A percentile compares a stretch with the other conserved stretches of the same genome.
Conservation (phyloP, 371 early-diverging fungal genomes). For the Paraphysoderma sedebokerense region DNA sequence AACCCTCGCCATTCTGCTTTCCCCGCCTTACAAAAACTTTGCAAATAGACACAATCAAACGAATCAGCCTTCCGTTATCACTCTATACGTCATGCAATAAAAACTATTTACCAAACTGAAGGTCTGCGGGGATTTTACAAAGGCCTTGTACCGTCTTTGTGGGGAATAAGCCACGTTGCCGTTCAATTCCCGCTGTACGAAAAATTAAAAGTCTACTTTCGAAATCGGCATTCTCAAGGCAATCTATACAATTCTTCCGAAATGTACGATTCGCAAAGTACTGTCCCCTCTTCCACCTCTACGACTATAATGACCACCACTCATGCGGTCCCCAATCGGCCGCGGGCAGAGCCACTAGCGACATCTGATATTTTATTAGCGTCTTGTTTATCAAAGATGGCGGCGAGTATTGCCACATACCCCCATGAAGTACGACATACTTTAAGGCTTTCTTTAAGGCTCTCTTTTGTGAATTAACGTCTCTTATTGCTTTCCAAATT, state of each 20-base stretch:
- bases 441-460: not conserved
- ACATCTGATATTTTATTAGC: constrained; percentile 47
- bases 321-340: no score
- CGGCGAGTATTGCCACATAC: constrained; percentile 72
- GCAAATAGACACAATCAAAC: constrained; percentile 46
- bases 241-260: no score
- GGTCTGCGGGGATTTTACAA: constrained; percentile 66
- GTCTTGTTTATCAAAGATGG: constrained; percentile 68
- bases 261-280: no score
- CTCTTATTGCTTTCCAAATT: no score
- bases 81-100: constrained; percentile 51
- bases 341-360: not conserved
- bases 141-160: constrained; percentile 71
- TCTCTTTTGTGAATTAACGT: not conserved
- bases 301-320: not conserved
- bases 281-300: not conserved
- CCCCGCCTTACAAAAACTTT: no score
- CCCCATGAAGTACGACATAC: constrained; percentile 53
- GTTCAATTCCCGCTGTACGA: constrained; percentile 94
- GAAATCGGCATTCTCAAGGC: no score
- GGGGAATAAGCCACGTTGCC: constrained; percentile 85
- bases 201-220: constrained; percentile 36
- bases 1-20: not conserved
- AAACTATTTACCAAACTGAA: constrained; percentile 44
- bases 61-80: constrained; percentile 48